Percentiles rank a stretch among this genome's conserved stretches.
Conservation (phyloP, 2,329 filamentous ascomycete species). For the Sphaerulina vaccinii region DNA sequence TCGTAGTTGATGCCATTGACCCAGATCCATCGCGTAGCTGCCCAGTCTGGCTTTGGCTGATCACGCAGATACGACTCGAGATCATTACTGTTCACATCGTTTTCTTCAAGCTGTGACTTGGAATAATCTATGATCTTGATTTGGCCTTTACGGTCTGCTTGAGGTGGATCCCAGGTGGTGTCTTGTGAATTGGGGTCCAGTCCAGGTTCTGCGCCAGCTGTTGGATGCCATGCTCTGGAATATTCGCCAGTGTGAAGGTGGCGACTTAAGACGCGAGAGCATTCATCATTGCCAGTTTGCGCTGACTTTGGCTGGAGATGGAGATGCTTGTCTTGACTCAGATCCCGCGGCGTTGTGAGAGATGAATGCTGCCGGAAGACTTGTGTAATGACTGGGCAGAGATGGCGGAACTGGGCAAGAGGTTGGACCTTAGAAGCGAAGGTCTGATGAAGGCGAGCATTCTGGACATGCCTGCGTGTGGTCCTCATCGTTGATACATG, state of each 20-base stretch:
- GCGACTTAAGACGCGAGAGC: too few relatives aligned
- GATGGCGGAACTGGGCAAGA: too few relatives aligned
- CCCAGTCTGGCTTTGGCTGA: conserved; percentile 66
- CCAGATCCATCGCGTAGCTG: conserved; percentile 85
- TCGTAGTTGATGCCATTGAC: conserved; percentile 91
- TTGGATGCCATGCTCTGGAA: conserved; percentile 17
- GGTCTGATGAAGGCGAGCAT: too few relatives aligned
- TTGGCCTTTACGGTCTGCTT: conserved; percentile 52
- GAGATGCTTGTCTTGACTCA: too few relatives aligned
- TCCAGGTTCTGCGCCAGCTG: conserved; percentile 29
- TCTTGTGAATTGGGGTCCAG: conserved; percentile 24
- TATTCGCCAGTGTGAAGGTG: background rate
- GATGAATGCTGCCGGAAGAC: background rate
- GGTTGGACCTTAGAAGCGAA: too few relatives aligned
- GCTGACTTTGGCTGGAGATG: background rate
- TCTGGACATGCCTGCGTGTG: too few relatives aligned
- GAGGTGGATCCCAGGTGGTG: conserved; percentile 14
- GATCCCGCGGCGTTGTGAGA: too few relatives aligned
- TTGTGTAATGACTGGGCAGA: background rate
- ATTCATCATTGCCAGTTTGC: too few relatives aligned
- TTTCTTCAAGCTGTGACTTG: conserved; percentile 58
- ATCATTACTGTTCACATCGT: conserved; percentile 66
- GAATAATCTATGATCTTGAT: conserved; percentile 88
- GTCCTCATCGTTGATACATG: too few relatives aligned
- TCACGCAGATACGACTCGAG: conserved; percentile 66